phyloP scores from a whole-genome alignment of 2,329 filamentous ascomycete genomes.

The Diaporthe helianthi region DNA sequence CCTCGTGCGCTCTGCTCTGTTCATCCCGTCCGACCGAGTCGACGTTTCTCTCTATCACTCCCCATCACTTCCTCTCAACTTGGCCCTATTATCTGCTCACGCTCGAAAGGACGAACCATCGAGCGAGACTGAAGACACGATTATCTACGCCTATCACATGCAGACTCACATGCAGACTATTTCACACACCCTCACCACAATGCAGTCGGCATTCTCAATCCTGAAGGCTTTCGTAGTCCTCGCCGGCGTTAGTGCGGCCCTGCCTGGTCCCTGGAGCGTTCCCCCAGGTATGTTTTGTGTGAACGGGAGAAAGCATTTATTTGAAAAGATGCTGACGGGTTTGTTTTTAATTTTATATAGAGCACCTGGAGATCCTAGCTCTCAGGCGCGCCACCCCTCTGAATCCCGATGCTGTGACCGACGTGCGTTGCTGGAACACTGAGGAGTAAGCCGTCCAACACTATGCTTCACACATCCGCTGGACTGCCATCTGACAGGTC shows the following conservation, averaged over 20 bases:
- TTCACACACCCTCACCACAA: constrained; percentile 38
- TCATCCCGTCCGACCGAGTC: constrained; percentile 1
- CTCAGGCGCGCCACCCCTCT: constrained; percentile 48
- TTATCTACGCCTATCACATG: not conserved
- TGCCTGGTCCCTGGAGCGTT: constrained; percentile 33
- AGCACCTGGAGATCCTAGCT: constrained; percentile 53
- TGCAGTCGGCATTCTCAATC: constrained; percentile 44
- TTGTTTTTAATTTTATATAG: not conserved
- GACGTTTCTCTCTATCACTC: constrained; percentile 2
- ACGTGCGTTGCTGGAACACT: constrained; percentile 50
- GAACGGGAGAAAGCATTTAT: not conserved
- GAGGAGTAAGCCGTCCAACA: constrained; percentile 47
- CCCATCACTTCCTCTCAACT: constrained; percentile 12
- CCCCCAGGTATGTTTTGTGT: constrained; percentile 25
- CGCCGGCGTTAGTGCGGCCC: constrained; percentile 40
- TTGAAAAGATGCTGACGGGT: not conserved
- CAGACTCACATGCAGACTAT: no score
- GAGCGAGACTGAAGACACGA: not conserved
- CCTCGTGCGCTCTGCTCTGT: not conserved
- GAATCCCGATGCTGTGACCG: constrained; percentile 50
- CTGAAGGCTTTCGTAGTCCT: constrained; percentile 43
- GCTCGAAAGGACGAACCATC: not conserved
- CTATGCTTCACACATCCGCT: not conserved
- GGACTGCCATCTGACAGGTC: constrained; percentile 25
- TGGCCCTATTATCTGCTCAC: not conserved